Conservation (phyloP, 1,284 basidiomycete species). For the Sparassis latifolia region DNA sequence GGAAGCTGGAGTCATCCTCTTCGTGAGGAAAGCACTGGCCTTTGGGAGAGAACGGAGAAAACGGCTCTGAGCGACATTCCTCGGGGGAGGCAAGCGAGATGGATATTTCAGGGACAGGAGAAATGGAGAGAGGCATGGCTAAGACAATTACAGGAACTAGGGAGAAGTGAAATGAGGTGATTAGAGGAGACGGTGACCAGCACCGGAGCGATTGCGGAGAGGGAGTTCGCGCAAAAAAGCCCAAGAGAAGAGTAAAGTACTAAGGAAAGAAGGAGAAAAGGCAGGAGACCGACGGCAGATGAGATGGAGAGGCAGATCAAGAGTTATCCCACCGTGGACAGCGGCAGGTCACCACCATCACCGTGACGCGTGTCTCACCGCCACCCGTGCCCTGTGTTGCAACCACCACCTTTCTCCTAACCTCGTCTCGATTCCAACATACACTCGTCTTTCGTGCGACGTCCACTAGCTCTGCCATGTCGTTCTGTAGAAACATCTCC, state of each 20-base stretch:
- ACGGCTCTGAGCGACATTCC: constrained; percentile 43
- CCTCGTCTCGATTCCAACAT: not conserved
- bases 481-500: too few relatives aligned
- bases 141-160: constrained; percentile 15
- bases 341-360: not conserved
- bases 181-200: constrained; percentile 35
- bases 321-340: too few relatives aligned
- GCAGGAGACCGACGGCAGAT: constrained; percentile 18
- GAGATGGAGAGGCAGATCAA: not conserved
- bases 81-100: constrained; percentile 60
- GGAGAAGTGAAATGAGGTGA: constrained; percentile 9
- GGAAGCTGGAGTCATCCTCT: constrained; percentile 43
- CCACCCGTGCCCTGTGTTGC: constrained; percentile 3
- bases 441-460: too few relatives aligned
- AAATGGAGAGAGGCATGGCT: constrained; percentile 39
- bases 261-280: constrained; percentile 16
- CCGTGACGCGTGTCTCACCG: not conserved
- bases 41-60: constrained; percentile 62
- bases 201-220: constrained; percentile 30
- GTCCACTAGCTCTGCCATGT: too few relatives aligned
- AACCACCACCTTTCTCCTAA: constrained; percentile 1
- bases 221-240: constrained; percentile 17
- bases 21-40: constrained; percentile 10
- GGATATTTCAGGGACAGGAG: constrained; percentile 55
- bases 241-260: constrained; percentile 12